phyloP scores from a whole-genome alignment of 345 rosid genomes.

The Gossypium stocksii region DNA sequence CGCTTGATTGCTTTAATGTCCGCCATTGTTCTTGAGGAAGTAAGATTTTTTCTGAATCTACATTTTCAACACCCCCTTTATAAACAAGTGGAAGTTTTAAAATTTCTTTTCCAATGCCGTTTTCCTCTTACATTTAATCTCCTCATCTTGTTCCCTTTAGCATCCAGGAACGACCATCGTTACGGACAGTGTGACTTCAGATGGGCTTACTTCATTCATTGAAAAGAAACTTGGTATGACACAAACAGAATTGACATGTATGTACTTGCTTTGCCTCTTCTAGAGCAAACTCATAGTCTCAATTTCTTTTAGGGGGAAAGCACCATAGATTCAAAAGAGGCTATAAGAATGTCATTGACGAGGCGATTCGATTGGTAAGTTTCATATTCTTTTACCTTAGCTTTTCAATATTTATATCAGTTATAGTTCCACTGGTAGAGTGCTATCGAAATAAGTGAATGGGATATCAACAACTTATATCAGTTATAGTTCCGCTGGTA shows the following conservation, averaged over 20 bases:
- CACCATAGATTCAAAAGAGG: conserved; percentile 97
- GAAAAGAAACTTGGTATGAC: conserved; percentile 82
- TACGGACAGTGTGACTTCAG: conserved; percentile 98
- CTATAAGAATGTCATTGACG: conserved; percentile 94
- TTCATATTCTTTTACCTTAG: background rate
- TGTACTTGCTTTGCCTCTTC: background rate
- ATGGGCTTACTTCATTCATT: conserved; percentile 77
- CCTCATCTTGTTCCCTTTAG: conserved; percentile 33
- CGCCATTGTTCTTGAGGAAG: conserved; percentile 94
- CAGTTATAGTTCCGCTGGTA: background rate
- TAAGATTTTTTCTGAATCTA: conserved; percentile 30
- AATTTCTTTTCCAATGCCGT: background rate
- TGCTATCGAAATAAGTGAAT: conserved; percentile 2
- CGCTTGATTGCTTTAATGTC: conserved; percentile 86
- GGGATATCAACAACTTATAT: background rate
- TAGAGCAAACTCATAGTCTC: conserved; percentile 12
- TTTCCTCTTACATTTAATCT: background rate
- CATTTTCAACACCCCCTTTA: background rate
- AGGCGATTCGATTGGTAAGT: conserved; percentile 87
- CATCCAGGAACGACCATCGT: conserved; percentile 97
- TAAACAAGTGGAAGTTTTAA: background rate
- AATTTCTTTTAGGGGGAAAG: conserved; percentile 62
- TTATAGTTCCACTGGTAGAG: background rate
- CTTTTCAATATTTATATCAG: background rate
- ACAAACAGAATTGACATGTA: conserved; percentile 7